Conservation (phyloP, 352 stramenopile genomes). For the Phytophthora tubulina region DNA sequence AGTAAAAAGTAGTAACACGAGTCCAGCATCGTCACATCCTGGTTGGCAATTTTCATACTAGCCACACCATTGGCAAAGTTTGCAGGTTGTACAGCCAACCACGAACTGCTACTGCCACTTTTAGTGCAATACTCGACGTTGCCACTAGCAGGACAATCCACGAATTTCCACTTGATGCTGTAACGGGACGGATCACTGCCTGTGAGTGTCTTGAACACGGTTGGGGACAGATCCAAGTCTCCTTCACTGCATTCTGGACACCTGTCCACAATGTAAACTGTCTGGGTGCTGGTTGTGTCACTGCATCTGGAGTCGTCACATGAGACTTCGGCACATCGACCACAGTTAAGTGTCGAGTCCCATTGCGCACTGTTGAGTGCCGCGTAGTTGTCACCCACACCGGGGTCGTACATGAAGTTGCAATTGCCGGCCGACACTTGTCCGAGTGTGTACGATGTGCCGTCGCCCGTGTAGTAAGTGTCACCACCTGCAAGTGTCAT, state of each 20-base stretch:
- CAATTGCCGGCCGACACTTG: constrained; percentile 60
- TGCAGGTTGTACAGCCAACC: constrained; percentile 55
- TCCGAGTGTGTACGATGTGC: constrained; percentile 66
- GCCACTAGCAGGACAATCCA: constrained; percentile 53
- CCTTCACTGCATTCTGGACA: constrained; percentile 75
- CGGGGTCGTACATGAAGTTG: constrained; percentile 73
- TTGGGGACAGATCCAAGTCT: constrained; percentile 63
- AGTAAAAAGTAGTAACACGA: constrained; percentile 76
- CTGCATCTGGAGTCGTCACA: constrained; percentile 61
- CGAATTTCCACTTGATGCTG: constrained; percentile 63
- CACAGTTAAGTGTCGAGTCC: constrained; percentile 64
- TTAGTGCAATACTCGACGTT: constrained; percentile 67
- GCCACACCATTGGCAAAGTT: constrained; percentile 50
- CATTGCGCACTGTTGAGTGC: constrained; percentile 76
- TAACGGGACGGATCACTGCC: constrained; percentile 48
- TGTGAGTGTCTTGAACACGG: constrained; percentile 57
- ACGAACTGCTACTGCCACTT: constrained; percentile 54
- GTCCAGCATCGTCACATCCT: constrained; percentile 71
- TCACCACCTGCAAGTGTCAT: constrained; percentile 25
- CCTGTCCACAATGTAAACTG: constrained; percentile 71
- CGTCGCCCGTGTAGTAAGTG: constrained; percentile 54
- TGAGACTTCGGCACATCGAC: constrained; percentile 72
- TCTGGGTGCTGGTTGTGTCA: constrained; percentile 47
- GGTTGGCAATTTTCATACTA: constrained; percentile 55
- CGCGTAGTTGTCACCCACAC: constrained; percentile 59